Evolutionary conservation across 2,329 filamentous ascomycete species (phyloP).

Genomic region (Verticillium longisporum): DNA sequence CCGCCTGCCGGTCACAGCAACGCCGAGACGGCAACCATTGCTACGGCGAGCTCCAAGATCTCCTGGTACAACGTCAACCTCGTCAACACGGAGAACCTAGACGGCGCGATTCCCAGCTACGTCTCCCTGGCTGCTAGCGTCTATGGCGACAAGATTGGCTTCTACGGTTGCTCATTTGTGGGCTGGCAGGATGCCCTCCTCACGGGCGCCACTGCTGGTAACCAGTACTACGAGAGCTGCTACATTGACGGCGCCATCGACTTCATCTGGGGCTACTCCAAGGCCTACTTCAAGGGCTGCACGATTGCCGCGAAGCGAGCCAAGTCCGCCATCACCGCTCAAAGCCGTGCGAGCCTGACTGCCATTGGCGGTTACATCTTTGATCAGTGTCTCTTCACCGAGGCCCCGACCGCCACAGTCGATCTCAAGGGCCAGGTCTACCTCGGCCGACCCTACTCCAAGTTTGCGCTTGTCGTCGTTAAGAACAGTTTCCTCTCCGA

Average conservation of each 20-base stretch:
- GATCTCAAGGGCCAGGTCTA: constrained; percentile 28
- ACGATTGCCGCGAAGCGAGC: constrained; percentile 18
- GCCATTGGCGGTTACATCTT: constrained; percentile 35
- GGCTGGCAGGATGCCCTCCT: constrained; percentile 45
- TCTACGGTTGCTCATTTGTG: constrained; percentile 36
- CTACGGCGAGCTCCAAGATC: constrained; percentile 32
- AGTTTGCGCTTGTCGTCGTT: constrained; percentile 43
- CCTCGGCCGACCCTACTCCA: constrained; percentile 46
- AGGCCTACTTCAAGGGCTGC: constrained; percentile 21
- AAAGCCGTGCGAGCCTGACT: constrained; percentile 30
- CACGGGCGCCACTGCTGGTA: constrained; percentile 27
- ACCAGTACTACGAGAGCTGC: constrained; percentile 36
- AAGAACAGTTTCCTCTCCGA: constrained; percentile 37
- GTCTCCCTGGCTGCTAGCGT: constrained; percentile 40
- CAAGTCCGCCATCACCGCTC: constrained; percentile 31
- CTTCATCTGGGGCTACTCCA: constrained; percentile 31
- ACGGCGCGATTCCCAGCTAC: constrained; percentile 18
- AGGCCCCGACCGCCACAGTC: constrained; percentile 31
- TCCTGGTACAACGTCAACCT: constrained; percentile 56
- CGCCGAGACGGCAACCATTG: constrained; percentile 41
- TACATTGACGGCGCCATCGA: constrained; percentile 40
- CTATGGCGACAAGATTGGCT: constrained; percentile 30
- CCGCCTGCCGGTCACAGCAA: constrained; percentile 29
- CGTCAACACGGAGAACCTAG: constrained; percentile 21
- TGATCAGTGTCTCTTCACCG: constrained; percentile 38